Conservation (phyloP, 1,284 basidiomycete genomes). For the Lentinula novae-zelandiae region DNA sequence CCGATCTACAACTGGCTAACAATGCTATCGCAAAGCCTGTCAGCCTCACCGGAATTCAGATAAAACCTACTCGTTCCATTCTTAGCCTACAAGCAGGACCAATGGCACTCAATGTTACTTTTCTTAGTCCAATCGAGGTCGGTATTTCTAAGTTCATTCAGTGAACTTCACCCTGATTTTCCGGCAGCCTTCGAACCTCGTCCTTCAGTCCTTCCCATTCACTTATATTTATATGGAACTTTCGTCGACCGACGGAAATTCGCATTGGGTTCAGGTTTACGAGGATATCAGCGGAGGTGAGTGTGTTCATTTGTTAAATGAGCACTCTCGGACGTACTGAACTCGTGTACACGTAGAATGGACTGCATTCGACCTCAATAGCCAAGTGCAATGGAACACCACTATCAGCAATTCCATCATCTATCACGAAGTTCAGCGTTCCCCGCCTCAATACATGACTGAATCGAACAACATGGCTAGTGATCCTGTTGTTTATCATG, state of each 20-base stretch:
- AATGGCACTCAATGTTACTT: conserved; percentile 23
- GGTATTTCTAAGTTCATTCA: neutral
- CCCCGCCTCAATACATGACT: neutral
- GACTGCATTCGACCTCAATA: conserved; percentile 1
- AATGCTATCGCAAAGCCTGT: neutral
- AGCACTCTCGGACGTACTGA: too few relatives aligned
- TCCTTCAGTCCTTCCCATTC: conserved; percentile 13
- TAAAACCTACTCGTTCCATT: conserved; percentile 25
- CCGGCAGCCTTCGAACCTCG: conserved; percentile 6
- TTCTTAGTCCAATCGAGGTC: conserved; percentile 27
- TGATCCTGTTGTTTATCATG: conserved; percentile 5
- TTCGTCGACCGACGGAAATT: conserved; percentile 3
- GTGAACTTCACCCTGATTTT: neutral
- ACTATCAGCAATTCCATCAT: conserved; percentile 23
- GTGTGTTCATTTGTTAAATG: neutral
- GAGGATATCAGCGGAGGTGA: conserved; percentile 11
- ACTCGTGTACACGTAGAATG: conserved; percentile 9
- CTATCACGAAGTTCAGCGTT: conserved; percentile 35
- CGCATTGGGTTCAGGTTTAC: conserved; percentile 11
- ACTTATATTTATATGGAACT: conserved; percentile 10
- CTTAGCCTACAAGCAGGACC: conserved; percentile 21
- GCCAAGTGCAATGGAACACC: conserved; percentile 10
- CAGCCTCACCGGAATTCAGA: conserved; percentile 14
- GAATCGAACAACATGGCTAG: conserved; percentile 1
- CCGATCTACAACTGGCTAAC: neutral